Conservation (phyloP, 2,329 filamentous ascomycete species). For the Alternaria metachromatica region DNA sequence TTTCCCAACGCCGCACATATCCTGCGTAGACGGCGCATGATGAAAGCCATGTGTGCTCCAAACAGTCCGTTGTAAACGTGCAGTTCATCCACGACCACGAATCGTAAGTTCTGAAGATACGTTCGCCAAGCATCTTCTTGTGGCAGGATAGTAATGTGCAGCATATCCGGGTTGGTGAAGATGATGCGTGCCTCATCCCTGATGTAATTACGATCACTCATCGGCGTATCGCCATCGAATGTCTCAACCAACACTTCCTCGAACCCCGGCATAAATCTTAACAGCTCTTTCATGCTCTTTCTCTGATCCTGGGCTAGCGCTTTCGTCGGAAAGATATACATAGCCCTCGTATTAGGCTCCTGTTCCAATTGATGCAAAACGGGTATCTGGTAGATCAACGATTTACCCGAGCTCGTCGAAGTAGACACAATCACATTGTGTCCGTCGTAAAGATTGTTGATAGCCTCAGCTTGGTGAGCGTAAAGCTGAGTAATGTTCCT, state of each 20-base stretch:
- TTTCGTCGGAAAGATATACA: conserved; percentile 99
- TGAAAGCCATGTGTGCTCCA: conserved; percentile 90
- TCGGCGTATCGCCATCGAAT: conserved; percentile 93
- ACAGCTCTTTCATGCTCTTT: conserved; percentile 82
- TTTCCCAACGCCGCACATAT: conserved; percentile 94
- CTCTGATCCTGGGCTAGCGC: conserved; percentile 94
- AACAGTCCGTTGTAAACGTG: conserved; percentile 97
- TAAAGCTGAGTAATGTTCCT: conserved; percentile 86
- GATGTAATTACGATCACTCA: conserved; percentile 77
- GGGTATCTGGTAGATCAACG: conserved; percentile 95
- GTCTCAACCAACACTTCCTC: conserved; percentile 84
- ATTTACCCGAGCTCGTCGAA: conserved; percentile 96
- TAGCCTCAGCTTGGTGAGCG: conserved; percentile 89
- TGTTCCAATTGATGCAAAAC: conserved; percentile 86
- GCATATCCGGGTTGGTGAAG: conserved; percentile 98
- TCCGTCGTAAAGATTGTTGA: conserved; percentile 84
- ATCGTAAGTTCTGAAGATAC: conserved; percentile 87
- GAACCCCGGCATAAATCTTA: conserved; percentile 79
- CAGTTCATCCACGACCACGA: conserved; percentile 83
- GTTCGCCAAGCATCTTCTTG: conserved; percentile 89
- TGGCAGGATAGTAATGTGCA: conserved; percentile 91
- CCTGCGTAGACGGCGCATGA: conserved; percentile 87
- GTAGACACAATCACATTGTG: conserved; percentile 91
- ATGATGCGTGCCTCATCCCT: conserved; percentile 90
- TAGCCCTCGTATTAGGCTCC: conserved; percentile 77